A percentile compares a stretch with the other conserved stretches of the same genome.
phyloP scores from a whole-genome alignment of 139 green algal species.

The Chlorella sp. region DNA sequence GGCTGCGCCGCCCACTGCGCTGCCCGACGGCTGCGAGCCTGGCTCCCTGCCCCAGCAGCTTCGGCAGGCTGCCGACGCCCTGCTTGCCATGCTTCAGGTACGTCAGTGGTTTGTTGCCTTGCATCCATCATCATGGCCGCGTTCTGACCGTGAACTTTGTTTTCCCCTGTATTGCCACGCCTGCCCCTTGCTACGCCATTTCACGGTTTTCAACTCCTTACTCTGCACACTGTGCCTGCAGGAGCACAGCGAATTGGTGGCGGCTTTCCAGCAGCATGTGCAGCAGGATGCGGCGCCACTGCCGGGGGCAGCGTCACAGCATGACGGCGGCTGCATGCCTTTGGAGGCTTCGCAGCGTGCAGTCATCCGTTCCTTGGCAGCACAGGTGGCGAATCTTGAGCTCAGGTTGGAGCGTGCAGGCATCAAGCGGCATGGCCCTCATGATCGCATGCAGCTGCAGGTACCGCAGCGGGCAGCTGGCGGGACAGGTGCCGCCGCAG shows the following conservation, averaged over 20 bases:
- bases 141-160: neutral
- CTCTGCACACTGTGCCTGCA: slow-evolving; percentile 2
- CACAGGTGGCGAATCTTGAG: slow-evolving; percentile 30
- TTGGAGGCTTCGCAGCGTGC: slow-evolving; percentile 44
- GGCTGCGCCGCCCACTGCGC: no score
- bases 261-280: slow-evolving; percentile 21
- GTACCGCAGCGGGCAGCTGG: neutral
- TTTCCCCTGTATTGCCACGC: neutral
- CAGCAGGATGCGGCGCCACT: slow-evolving; percentile 40
- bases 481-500: neutral
- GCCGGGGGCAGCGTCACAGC: neutral
- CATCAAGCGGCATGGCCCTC: neutral
- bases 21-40: neutral
- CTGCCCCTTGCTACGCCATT: neutral
- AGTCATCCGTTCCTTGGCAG: slow-evolving; percentile 46
- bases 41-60: slow-evolving; percentile 26
- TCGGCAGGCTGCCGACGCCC: slow-evolving; percentile 23
- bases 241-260: slow-evolving; percentile 9
- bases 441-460: slow-evolving; percentile 15
- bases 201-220: neutral
- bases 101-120: neutral
- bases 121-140: neutral
- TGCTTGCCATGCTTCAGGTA: slow-evolving; percentile 40
- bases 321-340: slow-evolving; percentile 1
- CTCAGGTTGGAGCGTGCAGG: neutral